A percentile compares a stretch with the other conserved stretches of the same genome.
These are phyloP conservation scores for Aspergillus glaucus DNA, from an alignment of 2,329 filamentous ascomycete species.

Conservation along the genomic window DNA sequence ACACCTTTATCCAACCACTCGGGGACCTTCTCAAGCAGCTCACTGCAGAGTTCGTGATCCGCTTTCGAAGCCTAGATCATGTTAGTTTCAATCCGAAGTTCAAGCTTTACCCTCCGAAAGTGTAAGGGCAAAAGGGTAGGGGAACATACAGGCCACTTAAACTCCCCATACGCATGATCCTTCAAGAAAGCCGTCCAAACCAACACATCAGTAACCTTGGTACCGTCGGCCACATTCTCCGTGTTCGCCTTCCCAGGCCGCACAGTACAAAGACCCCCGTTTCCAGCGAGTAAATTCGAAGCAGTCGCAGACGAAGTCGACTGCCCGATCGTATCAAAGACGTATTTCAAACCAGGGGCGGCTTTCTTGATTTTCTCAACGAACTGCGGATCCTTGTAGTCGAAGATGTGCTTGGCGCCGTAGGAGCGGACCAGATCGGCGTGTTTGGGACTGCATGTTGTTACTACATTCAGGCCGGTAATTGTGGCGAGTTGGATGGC, in stretches of 20 bases:
- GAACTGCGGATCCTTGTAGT: conserved; percentile 36
- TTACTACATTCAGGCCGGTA: conserved; percentile 28
- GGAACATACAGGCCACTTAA: conserved; percentile 32
- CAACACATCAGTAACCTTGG: conserved; percentile 38
- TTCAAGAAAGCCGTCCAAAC: conserved; percentile 41
- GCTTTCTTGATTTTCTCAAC: conserved; percentile 25
- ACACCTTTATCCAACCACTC: conserved; percentile 26
- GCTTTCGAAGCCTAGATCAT: conserved; percentile 9
- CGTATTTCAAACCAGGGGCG: conserved; percentile 30
- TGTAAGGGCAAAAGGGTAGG: background rate
- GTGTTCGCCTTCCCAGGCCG: conserved; percentile 37
- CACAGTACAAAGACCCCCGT: conserved; percentile 36
- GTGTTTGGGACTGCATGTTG: conserved; percentile 32
- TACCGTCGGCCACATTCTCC: conserved; percentile 25
- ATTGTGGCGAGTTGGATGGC: conserved; percentile 31
- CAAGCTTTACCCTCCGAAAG: background rate
- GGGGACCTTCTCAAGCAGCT: conserved; percentile 36
- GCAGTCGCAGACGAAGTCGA: conserved; percentile 27
- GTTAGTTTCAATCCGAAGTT: conserved; percentile 6
- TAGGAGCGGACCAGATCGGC: conserved; percentile 25
- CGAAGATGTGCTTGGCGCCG: conserved; percentile 34
- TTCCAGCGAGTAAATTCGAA: conserved; percentile 24
- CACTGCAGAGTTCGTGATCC: conserved; percentile 31
- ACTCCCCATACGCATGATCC: conserved; percentile 31
- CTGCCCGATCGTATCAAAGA: conserved; percentile 42